Evolutionary conservation across 345 rosid genomes (phyloP).

Genomic region (Salix udensis): DNA sequence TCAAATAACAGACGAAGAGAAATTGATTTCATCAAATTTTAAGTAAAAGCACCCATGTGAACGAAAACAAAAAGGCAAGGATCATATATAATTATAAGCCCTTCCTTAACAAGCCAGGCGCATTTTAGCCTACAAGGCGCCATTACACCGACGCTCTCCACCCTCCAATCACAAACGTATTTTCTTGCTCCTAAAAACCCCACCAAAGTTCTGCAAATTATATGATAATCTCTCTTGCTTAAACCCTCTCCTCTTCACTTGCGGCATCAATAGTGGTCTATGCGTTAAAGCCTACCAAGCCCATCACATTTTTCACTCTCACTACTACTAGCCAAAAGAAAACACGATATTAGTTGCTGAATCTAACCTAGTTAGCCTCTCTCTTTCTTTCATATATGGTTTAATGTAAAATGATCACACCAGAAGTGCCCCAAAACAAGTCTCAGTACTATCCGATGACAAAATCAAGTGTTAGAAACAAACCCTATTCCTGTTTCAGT

Average conservation of each 20-base stretch:
- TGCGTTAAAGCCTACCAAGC: neutral
- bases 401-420: constrained; percentile 4
- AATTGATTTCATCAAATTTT: neutral
- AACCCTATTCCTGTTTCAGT: constrained; percentile 27
- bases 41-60: neutral
- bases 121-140: constrained; percentile 27
- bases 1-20: neutral
- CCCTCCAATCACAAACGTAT: neutral
- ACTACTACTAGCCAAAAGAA: neutral
- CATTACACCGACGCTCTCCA: constrained; percentile 13
- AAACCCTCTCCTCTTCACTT: neutral
- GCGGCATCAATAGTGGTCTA: neutral
- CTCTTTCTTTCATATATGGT: neutral
- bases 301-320: neutral
- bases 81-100: neutral
- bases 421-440: constrained; percentile 1
- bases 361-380: neutral
- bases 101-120: constrained; percentile 3
- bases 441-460: constrained; percentile 17
- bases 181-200: neutral
- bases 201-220: neutral
- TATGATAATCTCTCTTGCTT: neutral
- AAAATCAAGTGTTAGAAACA: constrained; percentile 26
- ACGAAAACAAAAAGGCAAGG: neutral
- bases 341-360: too few species aligned